A percentile compares a stretch with the other conserved stretches of the same genome.
phyloP scores from a whole-genome alignment of 1,139 yeast genomes.

The Debaryomycetaceae sp. region DNA sequence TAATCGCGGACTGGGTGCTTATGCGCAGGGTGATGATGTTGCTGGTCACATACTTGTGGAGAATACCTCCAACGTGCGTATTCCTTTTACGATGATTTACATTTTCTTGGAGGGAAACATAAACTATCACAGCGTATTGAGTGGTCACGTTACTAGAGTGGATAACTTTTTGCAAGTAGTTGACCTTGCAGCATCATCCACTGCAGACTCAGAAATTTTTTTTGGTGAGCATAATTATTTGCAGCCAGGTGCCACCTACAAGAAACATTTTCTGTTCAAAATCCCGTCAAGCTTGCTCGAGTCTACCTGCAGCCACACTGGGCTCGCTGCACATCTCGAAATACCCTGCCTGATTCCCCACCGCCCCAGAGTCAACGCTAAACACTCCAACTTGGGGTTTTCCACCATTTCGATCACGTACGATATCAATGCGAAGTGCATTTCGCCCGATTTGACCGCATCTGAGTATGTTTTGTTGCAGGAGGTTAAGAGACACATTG shows the following conservation, averaged over 20 bases:
- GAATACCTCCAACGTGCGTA: conserved; percentile 33
- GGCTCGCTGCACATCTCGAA: conserved; percentile 1
- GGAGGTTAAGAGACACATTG: conserved; percentile 3
- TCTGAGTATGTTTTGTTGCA: conserved; percentile 3
- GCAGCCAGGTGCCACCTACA: conserved; percentile 27
- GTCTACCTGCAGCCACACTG: conserved; percentile 7
- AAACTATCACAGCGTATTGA: conserved; percentile 17
- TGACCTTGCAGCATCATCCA: conserved; percentile 38
- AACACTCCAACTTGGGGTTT: neutral
- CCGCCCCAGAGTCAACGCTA: conserved; percentile 2
- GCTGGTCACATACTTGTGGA: conserved; percentile 48
- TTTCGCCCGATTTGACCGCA: conserved; percentile 3
- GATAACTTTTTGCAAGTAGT: conserved; percentile 38
- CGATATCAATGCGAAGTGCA: conserved; percentile 6
- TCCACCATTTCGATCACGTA: conserved; percentile 4
- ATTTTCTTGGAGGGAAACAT: conserved; percentile 53
- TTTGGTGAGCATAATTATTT: conserved; percentile 8
- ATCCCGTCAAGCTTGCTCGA: conserved; percentile 38
- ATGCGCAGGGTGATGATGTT: conserved; percentile 51
- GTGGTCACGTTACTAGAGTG: conserved; percentile 11
- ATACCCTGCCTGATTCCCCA: conserved; percentile 5
- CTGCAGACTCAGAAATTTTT: no score
- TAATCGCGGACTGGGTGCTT: conserved; percentile 31
- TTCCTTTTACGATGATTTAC: conserved; percentile 54
- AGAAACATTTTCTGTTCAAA: conserved; percentile 38